A percentile compares a stretch with the other conserved stretches of the same genome.
Conservation (phyloP, 169 alveolate species). For the Cyclospora cayetanensis region DNA sequence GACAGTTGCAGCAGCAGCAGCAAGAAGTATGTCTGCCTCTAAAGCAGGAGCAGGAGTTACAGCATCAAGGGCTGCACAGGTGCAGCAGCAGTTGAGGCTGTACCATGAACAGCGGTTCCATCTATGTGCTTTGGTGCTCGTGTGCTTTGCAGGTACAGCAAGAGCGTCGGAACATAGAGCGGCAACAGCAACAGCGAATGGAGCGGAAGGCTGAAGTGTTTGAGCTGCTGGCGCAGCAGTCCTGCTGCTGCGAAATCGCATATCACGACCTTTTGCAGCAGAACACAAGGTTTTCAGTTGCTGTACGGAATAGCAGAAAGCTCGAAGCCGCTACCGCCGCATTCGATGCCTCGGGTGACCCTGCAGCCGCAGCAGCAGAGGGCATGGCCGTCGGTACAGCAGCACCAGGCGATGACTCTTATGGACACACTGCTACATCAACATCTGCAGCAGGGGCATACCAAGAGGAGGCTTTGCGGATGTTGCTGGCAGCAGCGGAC, state of each 20-base stretch:
- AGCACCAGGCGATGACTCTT: slow-evolving; percentile 4
- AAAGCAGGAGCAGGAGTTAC: slow-evolving; percentile 11
- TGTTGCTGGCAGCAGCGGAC: slow-evolving; percentile 12
- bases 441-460: neutral
- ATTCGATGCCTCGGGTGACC: neutral
- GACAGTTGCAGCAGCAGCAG: slow-evolving; percentile 33
- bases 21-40: neutral
- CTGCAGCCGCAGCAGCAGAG: neutral
- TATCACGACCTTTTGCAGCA: slow-evolving; percentile 43
- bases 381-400: neutral
- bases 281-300: neutral
- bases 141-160: slow-evolving; percentile 16
- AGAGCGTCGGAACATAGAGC: neutral
- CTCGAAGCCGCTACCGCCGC: slow-evolving; percentile 31
- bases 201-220: slow-evolving; percentile 1
- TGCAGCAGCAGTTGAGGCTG: neutral
- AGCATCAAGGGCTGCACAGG: neutral
- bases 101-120: neutral
- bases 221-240: slow-evolving; percentile 32
- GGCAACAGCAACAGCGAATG: neutral
- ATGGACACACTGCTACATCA: neutral
- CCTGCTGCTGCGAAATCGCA: slow-evolving; percentile 54
- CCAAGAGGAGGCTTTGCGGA: slow-evolving; percentile 21
- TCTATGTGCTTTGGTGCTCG: neutral
- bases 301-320: neutral